Conservation (phyloP, 1,284 basidiomycete species). For the Phellopilus nigrolimitatus region DNA sequence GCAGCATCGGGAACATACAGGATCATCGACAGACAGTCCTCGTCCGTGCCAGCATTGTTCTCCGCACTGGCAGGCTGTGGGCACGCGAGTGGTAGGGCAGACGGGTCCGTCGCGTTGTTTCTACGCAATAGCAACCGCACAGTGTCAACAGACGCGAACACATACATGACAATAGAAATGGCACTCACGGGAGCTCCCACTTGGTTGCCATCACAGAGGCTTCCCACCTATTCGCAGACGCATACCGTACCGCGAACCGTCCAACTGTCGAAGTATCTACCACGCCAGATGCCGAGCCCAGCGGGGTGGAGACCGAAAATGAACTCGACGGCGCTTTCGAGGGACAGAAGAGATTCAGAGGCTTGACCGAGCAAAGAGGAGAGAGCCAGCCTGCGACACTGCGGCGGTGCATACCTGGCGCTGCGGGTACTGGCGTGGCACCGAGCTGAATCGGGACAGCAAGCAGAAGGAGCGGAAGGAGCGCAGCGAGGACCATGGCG, state of each 20-base stretch:
- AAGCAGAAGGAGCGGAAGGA: not conserved
- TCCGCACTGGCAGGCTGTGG: slow-evolving; percentile 51
- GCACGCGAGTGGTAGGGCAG: slow-evolving; percentile 62
- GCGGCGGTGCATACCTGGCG: not conserved
- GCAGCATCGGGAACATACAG: slow-evolving; percentile 58
- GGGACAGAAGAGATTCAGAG: not conserved
- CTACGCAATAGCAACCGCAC: slow-evolving; percentile 30
- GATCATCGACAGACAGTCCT: slow-evolving; percentile 77
- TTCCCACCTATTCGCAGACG: slow-evolving; percentile 54
- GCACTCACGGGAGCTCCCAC: slow-evolving; percentile 62
- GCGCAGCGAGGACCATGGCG: not conserved
- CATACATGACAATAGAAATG: slow-evolving; percentile 4
- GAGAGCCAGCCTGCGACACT: not conserved
- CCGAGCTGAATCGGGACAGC: not conserved
- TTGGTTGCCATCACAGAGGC: slow-evolving; percentile 45
- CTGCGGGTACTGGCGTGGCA: not conserved
- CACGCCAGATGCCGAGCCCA: slow-evolving; percentile 54
- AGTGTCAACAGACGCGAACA: too few relatives aligned
- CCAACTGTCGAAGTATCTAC: slow-evolving; percentile 42
- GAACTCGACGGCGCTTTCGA: not conserved
- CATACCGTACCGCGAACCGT: slow-evolving; percentile 64
- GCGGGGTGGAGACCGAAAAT: slow-evolving; percentile 38
- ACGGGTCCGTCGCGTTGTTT: slow-evolving; percentile 45
- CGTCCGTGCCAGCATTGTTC: slow-evolving; percentile 44
- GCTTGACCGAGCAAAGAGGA: not conserved